phyloP scores from a whole-genome alignment of 2,329 filamentous ascomycete species.

The Plectosphaerella sp. region DNA sequence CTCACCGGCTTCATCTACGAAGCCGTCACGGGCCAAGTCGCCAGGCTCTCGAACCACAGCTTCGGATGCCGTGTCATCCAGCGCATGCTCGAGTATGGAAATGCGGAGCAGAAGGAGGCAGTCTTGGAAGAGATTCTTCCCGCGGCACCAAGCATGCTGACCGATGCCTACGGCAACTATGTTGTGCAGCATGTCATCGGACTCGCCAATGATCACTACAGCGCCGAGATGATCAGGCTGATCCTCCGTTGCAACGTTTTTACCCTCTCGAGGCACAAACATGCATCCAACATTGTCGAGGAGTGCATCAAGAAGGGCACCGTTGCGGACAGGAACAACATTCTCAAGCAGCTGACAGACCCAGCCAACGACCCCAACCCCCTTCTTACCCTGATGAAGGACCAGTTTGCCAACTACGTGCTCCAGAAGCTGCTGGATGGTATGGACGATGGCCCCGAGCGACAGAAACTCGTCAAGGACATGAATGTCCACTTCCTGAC shows the following conservation, averaged over 20 bases:
- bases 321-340: slow-evolving; percentile 62
- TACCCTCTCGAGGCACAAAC: slow-evolving; percentile 86
- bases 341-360: slow-evolving; percentile 60
- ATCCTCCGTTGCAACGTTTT: slow-evolving; percentile 28
- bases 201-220: slow-evolving; percentile 69
- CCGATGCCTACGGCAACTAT: slow-evolving; percentile 92
- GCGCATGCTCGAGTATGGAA: slow-evolving; percentile 80
- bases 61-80: slow-evolving; percentile 94
- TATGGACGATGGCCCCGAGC: slow-evolving; percentile 41
- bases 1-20: slow-evolving; percentile 81
- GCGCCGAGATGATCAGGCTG: slow-evolving; percentile 69
- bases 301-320: slow-evolving; percentile 76
- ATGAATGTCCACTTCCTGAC: slow-evolving; percentile 58
- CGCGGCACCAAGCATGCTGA: slow-evolving; percentile 66
- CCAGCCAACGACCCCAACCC: slow-evolving; percentile 62
- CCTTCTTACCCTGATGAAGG: slow-evolving; percentile 76
- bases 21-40: slow-evolving; percentile 71
- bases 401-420: slow-evolving; percentile 94
- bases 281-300: slow-evolving; percentile 95
- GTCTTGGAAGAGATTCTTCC: slow-evolving; percentile 77
- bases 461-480: slow-evolving; percentile 54
- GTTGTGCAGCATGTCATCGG: slow-evolving; percentile 90
- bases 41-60: slow-evolving; percentile 68
- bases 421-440: slow-evolving; percentile 69
- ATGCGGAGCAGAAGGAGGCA: slow-evolving; percentile 62